phyloP scores from a whole-genome alignment of 306 rosid species.

The Prunus padus region DNA sequence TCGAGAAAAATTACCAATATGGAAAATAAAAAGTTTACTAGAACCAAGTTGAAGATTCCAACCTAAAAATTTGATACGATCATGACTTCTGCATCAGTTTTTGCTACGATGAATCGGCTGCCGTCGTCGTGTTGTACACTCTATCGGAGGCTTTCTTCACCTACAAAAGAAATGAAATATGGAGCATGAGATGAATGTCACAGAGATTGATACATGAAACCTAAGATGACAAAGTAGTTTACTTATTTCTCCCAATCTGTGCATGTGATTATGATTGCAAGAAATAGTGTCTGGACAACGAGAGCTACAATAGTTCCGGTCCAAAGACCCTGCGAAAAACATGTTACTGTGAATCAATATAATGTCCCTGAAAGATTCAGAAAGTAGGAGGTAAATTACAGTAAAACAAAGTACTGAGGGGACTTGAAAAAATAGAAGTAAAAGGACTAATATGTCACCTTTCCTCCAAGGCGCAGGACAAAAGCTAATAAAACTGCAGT shows the following conservation, averaged over 20 bases:
- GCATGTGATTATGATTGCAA: slow-evolving; percentile 14
- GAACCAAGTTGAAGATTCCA: too few species aligned
- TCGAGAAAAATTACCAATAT: too few species aligned
- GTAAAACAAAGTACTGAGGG: not conserved
- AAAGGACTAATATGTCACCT: slow-evolving; percentile 16
- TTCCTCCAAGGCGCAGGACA: slow-evolving; percentile 34
- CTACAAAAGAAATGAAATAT: slow-evolving; percentile 18
- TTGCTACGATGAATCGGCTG: not conserved
- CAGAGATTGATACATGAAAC: not conserved
- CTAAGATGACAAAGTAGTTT: not conserved
- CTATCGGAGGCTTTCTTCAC: slow-evolving; percentile 36
- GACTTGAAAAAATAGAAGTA: not conserved
- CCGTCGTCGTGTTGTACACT: slow-evolving; percentile 3
- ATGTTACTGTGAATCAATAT: not conserved
- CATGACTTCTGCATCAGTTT: not conserved
- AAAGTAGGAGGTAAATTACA: not conserved
- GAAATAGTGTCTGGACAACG: slow-evolving; percentile 18
- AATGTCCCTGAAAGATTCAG: not conserved
- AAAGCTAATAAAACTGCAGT: slow-evolving; percentile 30
- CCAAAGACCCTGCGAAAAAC: slow-evolving; percentile 38
- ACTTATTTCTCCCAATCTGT: slow-evolving; percentile 37
- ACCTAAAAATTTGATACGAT: not conserved
- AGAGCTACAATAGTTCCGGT: slow-evolving; percentile 26
- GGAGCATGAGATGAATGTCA: not conserved
- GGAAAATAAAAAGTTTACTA: too few species aligned